These are phyloP conservation scores for Polytolypa hystricis DNA, from an alignment of 2,329 filamentous ascomycete genomes.

Conservation along the genomic window DNA sequence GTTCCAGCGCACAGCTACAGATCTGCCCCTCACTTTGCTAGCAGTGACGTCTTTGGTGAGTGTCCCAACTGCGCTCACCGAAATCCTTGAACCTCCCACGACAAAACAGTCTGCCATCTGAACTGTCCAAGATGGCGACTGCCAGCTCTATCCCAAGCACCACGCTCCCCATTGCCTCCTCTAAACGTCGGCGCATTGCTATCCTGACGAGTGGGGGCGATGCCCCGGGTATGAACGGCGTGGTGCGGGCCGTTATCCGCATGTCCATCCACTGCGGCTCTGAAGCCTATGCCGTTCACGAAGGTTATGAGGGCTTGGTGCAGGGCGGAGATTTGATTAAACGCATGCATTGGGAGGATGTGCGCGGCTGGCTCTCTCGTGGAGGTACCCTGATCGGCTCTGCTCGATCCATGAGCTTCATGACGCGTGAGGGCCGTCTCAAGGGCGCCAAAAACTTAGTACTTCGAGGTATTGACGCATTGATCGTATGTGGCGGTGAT, in stretches of 20 bases:
- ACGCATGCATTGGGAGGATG: constrained; percentile 83
- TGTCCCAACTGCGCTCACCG: no score
- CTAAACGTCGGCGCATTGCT: constrained; percentile 51
- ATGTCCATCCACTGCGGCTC: constrained; percentile 79
- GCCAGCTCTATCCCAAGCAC: no score
- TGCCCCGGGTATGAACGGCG: constrained; percentile 89
- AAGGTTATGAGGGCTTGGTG: constrained; percentile 93
- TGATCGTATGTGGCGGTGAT: constrained; percentile 95
- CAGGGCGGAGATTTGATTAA: constrained; percentile 79
- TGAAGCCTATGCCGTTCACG: constrained; percentile 71
- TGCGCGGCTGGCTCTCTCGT: constrained; percentile 85
- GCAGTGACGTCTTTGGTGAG: no score
- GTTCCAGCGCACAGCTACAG: no score
- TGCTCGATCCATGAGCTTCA: constrained; percentile 84
- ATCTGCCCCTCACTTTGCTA: no score
- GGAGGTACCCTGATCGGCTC: constrained; percentile 95
- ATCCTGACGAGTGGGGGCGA: constrained; percentile 94
- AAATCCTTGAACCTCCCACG: no score
- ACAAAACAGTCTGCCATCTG: no score
- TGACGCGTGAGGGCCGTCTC: constrained; percentile 72
- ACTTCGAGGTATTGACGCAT: constrained; percentile 79
- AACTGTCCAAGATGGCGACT: background rate
- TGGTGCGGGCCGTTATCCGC: constrained; percentile 79
- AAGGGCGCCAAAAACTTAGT: constrained; percentile 91
- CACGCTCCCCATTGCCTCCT: constrained; percentile 5